Conservation (phyloP, 352 stramenopile species). For the Globisporangium emineosum region DNA sequence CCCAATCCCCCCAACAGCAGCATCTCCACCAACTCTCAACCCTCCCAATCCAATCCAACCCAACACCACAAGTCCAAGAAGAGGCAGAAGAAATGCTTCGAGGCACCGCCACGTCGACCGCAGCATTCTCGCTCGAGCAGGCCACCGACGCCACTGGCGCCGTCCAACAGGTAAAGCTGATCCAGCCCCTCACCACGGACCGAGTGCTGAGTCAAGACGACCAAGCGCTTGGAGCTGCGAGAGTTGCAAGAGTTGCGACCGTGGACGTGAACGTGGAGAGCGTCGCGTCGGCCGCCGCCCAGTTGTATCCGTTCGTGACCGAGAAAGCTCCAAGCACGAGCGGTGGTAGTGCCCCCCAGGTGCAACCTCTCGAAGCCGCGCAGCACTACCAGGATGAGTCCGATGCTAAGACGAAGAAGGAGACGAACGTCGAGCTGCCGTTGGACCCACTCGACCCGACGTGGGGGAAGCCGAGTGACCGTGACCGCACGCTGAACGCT, state of each 20-base stretch:
- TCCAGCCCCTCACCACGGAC: neutral
- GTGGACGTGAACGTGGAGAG: neutral
- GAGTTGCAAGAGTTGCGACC: neutral
- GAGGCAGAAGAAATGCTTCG: constrained; percentile 5
- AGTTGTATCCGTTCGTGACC: constrained; percentile 6
- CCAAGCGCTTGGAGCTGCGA: too few relatives aligned
- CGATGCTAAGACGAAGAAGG: neutral
- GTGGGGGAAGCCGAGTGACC: constrained; percentile 3
- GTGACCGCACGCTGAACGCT: neutral
- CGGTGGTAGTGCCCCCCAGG: neutral
- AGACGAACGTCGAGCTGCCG: neutral
- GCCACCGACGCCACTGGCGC: constrained; percentile 2
- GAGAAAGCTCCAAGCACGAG: neutral
- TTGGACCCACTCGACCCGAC: neutral
- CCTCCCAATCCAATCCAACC: too few relatives aligned
- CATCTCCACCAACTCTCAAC: too few relatives aligned
- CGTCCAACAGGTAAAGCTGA: neutral
- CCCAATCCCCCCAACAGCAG: too few relatives aligned
- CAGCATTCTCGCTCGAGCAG: constrained; percentile 5
- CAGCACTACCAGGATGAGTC: neutral
- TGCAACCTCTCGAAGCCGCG: neutral
- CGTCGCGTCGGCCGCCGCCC: neutral
- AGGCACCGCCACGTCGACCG: neutral
- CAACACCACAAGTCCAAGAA: too few relatives aligned
- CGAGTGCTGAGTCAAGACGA: neutral